Evolutionary conservation across 2,329 filamentous ascomycete species (phyloP), one percentile per base, ranked within the genome.

Genomic region (Colletotrichum filicis): DNA sequence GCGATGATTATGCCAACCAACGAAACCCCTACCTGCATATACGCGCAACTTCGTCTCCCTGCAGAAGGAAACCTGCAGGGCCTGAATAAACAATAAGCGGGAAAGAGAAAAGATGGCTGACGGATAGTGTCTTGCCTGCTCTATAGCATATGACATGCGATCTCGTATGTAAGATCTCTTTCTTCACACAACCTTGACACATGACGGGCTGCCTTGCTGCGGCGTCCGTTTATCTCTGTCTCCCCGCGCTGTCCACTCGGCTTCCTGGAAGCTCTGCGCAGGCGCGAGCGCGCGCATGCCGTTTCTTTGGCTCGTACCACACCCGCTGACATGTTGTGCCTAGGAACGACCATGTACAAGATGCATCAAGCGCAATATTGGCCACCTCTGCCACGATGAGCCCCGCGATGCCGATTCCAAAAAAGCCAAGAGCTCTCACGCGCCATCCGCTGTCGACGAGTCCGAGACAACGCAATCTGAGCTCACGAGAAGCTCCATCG

Each of bases 341-440:
- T 83, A 97, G 95, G 95, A 97, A 87, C 93, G 97, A 82, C 97
- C 97, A 80, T 99, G 97, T 89, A 96, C 95, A 79, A 91, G 97
- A 85, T 99, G 97, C 87, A 94, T 98, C 85, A 99, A 98, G 86
- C 93, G 97, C 80, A 98, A 98, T 85, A 99, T 99, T 83, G 97
- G 96, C 79, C 97, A 99, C 84, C 89, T 99, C 77, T 99, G 97
- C 84, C 97, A 98, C 86, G 97, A 99, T 84, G 97, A 98, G 85
- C 96, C 95, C 77, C 92, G 96, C 83, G 96, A 99, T 80, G 87
- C 92, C 77, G 90, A 92, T 75, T 83, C 92, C 73, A 97, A 97
- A 85, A 96, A 95, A 84, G 85, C 89, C 78, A 98, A 96, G 85
- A 89, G 86, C 80, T 87, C 90, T 77, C 85, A 87, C 75, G 88